Percentiles rank a stretch among this genome's conserved stretches.
phyloP scores from a whole-genome alignment of 352 stramenopile species.

The Phytopythium sindhum region DNA sequence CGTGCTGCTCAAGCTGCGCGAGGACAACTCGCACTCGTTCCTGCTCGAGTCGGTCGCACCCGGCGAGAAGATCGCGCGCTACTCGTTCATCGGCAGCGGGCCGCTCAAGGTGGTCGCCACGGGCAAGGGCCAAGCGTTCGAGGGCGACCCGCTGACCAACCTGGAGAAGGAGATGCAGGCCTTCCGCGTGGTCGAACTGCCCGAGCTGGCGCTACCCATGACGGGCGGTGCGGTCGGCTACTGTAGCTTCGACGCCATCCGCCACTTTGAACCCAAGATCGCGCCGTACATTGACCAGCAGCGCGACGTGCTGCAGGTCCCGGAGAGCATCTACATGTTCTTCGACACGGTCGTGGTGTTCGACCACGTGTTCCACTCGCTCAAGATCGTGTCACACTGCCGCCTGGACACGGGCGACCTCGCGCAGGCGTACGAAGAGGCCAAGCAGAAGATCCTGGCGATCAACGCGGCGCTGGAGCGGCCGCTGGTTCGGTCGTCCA shows the following conservation, averaged over 20 bases:
- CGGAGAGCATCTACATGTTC: conserved; percentile 91
- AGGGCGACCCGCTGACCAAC: conserved; percentile 72
- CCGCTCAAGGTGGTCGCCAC: conserved; percentile 77
- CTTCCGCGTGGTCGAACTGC: conserved; percentile 63
- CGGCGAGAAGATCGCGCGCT: conserved; percentile 85
- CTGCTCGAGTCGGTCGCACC: conserved; percentile 84
- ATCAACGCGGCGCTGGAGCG: conserved; percentile 62
- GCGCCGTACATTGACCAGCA: conserved; percentile 74
- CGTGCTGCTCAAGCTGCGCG: conserved; percentile 83
- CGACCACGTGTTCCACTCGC: conserved; percentile 88
- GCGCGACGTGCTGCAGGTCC: conserved; percentile 74
- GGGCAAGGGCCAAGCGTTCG: conserved; percentile 48
- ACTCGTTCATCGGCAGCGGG: conserved; percentile 86
- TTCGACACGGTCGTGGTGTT: conserved; percentile 89
- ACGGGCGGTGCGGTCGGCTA: conserved; percentile 86
- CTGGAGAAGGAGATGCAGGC: conserved; percentile 79
- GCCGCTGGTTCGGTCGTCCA: conserved; percentile 51
- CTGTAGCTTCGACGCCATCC: conserved; percentile 87
- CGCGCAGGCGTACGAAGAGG: conserved; percentile 60
- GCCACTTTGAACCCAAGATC: conserved; percentile 85
- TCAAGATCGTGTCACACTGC: conserved; percentile 87
- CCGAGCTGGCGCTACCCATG: conserved; percentile 79
- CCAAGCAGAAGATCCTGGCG: conserved; percentile 67
- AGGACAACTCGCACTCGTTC: conserved; percentile 79
- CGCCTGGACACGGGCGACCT: conserved; percentile 68